Conservation (phyloP, 139 green algal genomes). For the Tetratostichococcus sp. region DNA sequence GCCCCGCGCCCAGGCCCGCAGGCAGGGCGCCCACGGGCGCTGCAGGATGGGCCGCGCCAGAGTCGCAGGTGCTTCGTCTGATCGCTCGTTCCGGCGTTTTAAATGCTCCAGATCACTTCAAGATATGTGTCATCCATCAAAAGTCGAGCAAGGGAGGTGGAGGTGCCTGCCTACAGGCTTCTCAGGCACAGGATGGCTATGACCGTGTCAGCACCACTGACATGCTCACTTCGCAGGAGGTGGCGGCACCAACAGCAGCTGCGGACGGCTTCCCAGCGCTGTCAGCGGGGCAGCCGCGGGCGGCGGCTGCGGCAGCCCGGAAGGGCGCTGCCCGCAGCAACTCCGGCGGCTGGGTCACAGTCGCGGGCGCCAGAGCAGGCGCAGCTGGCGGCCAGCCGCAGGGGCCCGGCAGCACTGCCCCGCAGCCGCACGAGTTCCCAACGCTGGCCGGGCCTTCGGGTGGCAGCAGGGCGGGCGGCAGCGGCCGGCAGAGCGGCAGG, state of each 20-base stretch:
- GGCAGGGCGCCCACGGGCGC: not conserved
- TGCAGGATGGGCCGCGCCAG: not conserved
- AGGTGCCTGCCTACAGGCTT: no score
- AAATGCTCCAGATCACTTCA: no score
- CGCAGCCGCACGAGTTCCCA: conserved; percentile 10
- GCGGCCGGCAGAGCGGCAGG: not conserved
- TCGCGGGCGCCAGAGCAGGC: conserved; percentile 4
- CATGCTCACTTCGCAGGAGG: no score
- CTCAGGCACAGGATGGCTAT: no score
- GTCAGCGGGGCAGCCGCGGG: not conserved
- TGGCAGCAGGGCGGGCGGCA: conserved; percentile 6
- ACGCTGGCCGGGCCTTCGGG: not conserved
- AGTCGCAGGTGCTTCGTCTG: no score
- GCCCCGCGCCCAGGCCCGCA: not conserved
- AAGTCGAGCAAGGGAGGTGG: no score
- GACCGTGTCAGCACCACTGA: no score
- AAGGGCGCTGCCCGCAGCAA: no score
- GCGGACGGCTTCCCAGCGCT: conserved; percentile 7
- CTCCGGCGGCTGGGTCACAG: not conserved
- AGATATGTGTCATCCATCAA: no score
- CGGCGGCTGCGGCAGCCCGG: no score
- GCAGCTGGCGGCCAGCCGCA: not conserved
- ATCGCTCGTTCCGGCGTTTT: no score
- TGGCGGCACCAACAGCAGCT: not conserved
- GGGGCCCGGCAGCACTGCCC: not conserved